Base-by-base conservation (phyloP, 2,329 filamentous ascomycete species). In the Ceratocystis alfenasii region DNA sequence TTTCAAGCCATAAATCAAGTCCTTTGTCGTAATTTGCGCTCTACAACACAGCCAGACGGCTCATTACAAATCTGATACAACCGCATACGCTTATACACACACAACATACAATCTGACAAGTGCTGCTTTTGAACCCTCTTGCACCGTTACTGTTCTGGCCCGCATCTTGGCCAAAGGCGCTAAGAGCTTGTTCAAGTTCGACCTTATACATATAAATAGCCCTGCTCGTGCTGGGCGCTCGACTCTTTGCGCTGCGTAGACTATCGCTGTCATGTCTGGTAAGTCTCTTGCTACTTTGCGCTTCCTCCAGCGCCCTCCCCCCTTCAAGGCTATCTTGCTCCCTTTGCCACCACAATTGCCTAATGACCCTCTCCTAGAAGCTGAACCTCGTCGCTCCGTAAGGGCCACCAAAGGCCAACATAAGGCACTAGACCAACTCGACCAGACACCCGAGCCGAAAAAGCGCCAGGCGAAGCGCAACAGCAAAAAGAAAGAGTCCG, bases 321-420 rank as follows among this genome's bases (percentile, higher is more conserved):
- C 20, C 15, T 28, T 50, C 33, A 7, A 33, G 17, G 55, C 25
- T 53, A 10, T 15, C 17, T 30, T 33, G 5, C 25, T 57, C 25
- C 53, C n/a, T 57, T 17, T 15, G 10, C 30, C 22, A 33, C 20
- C n/a, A 10, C 3, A n/a, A 15, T 22, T 25, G 44, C n/a, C 62
- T 61, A 53, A 63, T 71, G 76, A 75, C 75, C 74, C 44, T 41
- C 12, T 44, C 22, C 59, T 25, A 66, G 81, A 85, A 76, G 75
- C 78, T 67, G 93, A 96, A 82, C 89, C 91, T 67, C 88, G 94
- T 75, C 89, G 94, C 74, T 99, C 94, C 55, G 92, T 94, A 70
- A 88, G 94, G 72, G 91, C 93, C 72, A 99, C 94, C 69, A 99
- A 99, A 74, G 94, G 94, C 74, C 92, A 96, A 72, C 91, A 97